Evolutionary conservation across 345 rosid genomes (phyloP).

Genomic region (Populus euphratica): DNA sequence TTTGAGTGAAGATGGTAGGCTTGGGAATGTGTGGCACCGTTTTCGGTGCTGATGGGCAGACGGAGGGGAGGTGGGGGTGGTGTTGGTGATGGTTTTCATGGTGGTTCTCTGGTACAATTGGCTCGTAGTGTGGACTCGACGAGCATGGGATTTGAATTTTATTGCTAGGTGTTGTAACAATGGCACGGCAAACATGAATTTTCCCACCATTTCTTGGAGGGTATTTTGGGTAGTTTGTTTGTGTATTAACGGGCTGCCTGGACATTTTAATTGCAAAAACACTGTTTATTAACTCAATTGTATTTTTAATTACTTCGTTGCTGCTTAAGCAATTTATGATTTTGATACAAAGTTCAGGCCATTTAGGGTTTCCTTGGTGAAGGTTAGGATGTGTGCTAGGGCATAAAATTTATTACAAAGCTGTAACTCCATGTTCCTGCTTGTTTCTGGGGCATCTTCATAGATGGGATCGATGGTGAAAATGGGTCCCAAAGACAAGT

Average conservation of each 20-base stretch:
- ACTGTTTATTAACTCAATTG: neutral
- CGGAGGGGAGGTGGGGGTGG: neutral
- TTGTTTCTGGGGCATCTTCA: too few relatives aligned
- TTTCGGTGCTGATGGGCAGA: neutral
- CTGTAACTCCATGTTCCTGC: too few relatives aligned
- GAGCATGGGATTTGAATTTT: neutral
- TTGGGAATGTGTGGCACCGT: neutral
- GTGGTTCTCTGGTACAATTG: neutral
- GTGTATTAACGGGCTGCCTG: neutral
- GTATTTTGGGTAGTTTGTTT: slow-evolving; percentile 12
- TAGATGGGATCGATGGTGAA: neutral
- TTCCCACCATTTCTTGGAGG: slow-evolving; percentile 21
- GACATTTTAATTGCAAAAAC: neutral
- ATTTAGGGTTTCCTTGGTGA: neutral
- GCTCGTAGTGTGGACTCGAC: neutral
- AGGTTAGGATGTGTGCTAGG: neutral
- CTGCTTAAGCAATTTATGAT: too few relatives aligned
- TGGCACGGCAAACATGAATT: neutral
- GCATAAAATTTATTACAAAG: too few relatives aligned
- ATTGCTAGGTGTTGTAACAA: neutral
- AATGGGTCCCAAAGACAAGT: neutral
- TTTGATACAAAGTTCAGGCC: neutral
- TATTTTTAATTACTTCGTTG: too few relatives aligned
- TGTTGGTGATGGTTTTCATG: neutral
- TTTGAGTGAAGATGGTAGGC: neutral